These are phyloP conservation scores for Hemerocallis citrina DNA, from an alignment of 106 monocot genomes.

Conservation along the genomic window DNA sequence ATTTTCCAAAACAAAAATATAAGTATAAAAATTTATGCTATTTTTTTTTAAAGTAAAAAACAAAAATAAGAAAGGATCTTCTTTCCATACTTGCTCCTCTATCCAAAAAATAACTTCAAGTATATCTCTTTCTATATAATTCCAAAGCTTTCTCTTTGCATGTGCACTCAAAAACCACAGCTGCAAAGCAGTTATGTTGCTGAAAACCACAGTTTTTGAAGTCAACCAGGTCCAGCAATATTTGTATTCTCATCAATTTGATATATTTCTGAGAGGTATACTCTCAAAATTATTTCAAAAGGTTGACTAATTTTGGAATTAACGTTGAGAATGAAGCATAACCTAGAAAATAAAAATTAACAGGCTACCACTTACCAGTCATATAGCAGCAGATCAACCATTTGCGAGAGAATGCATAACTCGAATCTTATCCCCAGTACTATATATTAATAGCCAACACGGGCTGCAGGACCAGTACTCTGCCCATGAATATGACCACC, in stretches of 20 bases:
- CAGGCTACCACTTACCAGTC: not conserved
- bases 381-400: not conserved
- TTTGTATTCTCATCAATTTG: too few species aligned
- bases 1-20: too few species aligned
- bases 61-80: too few species aligned
- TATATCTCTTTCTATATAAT: not conserved
- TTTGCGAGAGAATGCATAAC: not conserved
- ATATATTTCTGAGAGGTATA: too few species aligned
- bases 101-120: not conserved
- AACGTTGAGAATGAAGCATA: not conserved
- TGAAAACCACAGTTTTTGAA: not conserved
- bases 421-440: slow-evolving; percentile 11
- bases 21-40: too few species aligned
- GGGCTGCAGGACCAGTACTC: slow-evolving; percentile 4
- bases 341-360: not conserved
- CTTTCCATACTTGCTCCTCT: not conserved
- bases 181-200: too few species aligned
- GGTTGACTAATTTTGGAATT: not conserved
- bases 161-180: too few species aligned
- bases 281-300: not conserved
- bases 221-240: not conserved
- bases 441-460: slow-evolving; percentile 4
- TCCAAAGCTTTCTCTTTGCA: not conserved
- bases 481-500: slow-evolving; percentile 25
- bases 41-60: not conserved